Percentiles rank a stretch among this genome's conserved stretches.
phyloP scores from a whole-genome alignment of 1,284 basidiomycete species.

The Irpex rosettiformis region DNA sequence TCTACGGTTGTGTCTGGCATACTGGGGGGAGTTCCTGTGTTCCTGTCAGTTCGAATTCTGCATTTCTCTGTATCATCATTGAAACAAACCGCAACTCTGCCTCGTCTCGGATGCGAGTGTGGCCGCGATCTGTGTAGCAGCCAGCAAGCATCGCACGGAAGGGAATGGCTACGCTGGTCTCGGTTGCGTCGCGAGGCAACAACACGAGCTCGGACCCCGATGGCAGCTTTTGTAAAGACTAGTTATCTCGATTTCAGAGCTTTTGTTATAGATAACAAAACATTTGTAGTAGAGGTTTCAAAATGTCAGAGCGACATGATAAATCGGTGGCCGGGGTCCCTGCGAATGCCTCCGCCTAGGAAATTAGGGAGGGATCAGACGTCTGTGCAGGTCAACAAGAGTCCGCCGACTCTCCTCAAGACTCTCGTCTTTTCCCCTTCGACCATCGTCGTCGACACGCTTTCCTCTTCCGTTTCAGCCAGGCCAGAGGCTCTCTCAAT shows the following conservation, averaged over 20 bases:
- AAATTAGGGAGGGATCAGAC: slow-evolving; percentile 14
- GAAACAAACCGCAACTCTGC: neutral
- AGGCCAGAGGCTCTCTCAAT: slow-evolving; percentile 10
- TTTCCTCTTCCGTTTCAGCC: slow-evolving; percentile 7
- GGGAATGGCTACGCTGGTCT: slow-evolving; percentile 12
- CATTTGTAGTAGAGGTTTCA: neutral
- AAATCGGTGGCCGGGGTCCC: slow-evolving; percentile 7
- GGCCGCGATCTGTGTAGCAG: neutral
- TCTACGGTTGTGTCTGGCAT: neutral
- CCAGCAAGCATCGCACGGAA: slow-evolving; percentile 8
- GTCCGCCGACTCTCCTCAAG: slow-evolving; percentile 10
- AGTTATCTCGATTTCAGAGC: neutral
- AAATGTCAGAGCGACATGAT: too few relatives aligned
- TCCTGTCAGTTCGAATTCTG: neutral
- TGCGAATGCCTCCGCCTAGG: slow-evolving; percentile 11
- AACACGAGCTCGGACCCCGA: slow-evolving; percentile 9
- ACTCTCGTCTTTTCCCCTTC: slow-evolving; percentile 12
- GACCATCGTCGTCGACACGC: slow-evolving; percentile 10
- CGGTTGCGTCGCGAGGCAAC: slow-evolving; percentile 6
- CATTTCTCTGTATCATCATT: neutral
- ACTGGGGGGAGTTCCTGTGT: too few relatives aligned
- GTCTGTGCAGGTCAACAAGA: slow-evolving; percentile 9
- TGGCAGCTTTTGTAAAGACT: neutral
- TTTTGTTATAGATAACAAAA: neutral
- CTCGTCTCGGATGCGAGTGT: neutral